Evolutionary conservation across 1,284 basidiomycete genomes (phyloP).

Genomic region (Hypsizygus ulmarius): DNA sequence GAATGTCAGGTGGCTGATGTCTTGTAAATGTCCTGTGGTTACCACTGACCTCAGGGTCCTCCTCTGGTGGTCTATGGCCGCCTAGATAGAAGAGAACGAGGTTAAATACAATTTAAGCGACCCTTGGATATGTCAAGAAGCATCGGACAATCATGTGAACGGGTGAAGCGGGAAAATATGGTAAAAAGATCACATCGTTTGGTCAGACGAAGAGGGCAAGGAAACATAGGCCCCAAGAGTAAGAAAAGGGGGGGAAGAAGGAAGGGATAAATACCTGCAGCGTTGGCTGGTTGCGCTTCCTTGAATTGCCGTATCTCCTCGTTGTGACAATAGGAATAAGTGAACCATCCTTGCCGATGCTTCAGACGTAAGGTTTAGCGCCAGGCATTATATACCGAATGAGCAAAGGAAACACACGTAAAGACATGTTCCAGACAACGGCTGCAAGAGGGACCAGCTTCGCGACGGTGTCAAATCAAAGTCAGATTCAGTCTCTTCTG

Average conservation of each 20-base stretch:
- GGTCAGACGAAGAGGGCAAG: not conserved
- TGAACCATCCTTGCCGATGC: slow-evolving; percentile 92
- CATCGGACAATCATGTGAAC: not conserved
- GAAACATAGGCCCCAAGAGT: slow-evolving; percentile 11
- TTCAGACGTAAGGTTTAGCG: slow-evolving; percentile 32
- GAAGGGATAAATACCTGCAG: slow-evolving; percentile 49
- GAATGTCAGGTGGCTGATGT: slow-evolving; percentile 19
- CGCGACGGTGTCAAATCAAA: slow-evolving; percentile 62
- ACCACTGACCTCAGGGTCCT: slow-evolving; percentile 71
- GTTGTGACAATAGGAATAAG: slow-evolving; percentile 93
- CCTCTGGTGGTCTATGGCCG: slow-evolving; percentile 72
- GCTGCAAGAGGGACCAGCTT: slow-evolving; percentile 77
- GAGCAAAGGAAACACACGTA: slow-evolving; percentile 56
- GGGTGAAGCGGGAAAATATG: slow-evolving; percentile 4
- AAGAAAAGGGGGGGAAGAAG: slow-evolving; percentile 10
- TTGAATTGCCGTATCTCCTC: slow-evolving; percentile 88
- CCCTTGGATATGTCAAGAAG: not conserved
- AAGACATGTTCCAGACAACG: slow-evolving; percentile 72
- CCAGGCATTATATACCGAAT: slow-evolving; percentile 13
- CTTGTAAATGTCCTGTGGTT: slow-evolving; percentile 9
- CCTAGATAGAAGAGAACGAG: slow-evolving; percentile 41
- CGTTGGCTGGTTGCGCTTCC: slow-evolving; percentile 60
- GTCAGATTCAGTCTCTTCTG: slow-evolving; percentile 48
- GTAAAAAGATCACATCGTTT: slow-evolving; percentile 1
- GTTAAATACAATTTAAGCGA: slow-evolving; percentile 11